Base-by-base conservation (phyloP, 129 eudicot genomes). In the Escallonia herrerae region DNA sequence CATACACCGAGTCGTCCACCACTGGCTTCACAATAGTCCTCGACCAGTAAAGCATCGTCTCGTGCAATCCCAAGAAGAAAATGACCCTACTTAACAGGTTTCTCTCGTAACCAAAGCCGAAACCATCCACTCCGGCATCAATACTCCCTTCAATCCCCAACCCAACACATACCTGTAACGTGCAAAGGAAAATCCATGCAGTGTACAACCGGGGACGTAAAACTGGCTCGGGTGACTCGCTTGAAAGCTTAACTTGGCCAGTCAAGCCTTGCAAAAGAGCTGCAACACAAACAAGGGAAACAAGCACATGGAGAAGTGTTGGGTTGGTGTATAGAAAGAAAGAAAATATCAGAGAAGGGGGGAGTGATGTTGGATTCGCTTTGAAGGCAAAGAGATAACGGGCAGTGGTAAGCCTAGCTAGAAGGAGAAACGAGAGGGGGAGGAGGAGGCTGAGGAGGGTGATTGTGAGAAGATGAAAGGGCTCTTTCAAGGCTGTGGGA, bases 111-210 rank as follows among this genome's bases (percentile, higher is more conserved):
- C 90, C 87, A 43, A 83, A 84, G 1, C 77, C 78, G 3, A 83
- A 70, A 8, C 91, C 95, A 3, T 83, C 87, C 9, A 89, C 59
- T 2, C 93, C 87, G 0, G 84, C 85, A 11, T 80, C 86, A 51
- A 89, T 89, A 68, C 95, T 89, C 40, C 90, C 99, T 65, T 94
- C 96, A 12, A 94, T 74, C 46, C 99, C 96, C 11, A 94, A 56
- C 9, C 95, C 90, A 2, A 87, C 95, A 49, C 78, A 77, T 6
- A 88, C 74, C 44, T 89, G 96, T n/a, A 89, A 62, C 5, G 76
- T 69, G 79, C 83, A 83, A 0, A 94, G 86, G 8, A 94, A 72
- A 52, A 86, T 62, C 97, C 99, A 94, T 0, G 96, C 86, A 3
- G 66, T 62, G 68, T 76, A 80, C 40, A 93, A 60, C 41, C 80